Percentiles rank a stretch among this genome's conserved stretches.
Conservation (phyloP, 345 rosid genomes). For the Isatis tinctoria region DNA sequence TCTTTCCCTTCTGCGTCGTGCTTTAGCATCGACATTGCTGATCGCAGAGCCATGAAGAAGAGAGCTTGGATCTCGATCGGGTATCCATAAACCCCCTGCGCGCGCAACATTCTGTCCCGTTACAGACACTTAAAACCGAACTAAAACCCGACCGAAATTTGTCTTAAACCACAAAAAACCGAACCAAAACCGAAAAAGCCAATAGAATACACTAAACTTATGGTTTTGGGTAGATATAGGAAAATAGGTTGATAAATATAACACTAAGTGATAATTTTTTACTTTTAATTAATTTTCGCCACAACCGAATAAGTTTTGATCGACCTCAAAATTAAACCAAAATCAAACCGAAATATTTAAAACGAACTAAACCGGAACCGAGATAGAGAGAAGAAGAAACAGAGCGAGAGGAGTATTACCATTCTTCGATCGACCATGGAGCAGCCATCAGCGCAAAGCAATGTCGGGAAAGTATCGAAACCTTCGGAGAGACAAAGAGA, state of each 20-base stretch:
- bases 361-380: background rate
- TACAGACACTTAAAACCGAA: background rate
- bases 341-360: background rate
- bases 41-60: slow-evolving; percentile 57
- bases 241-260: background rate
- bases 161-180: background rate
- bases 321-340: background rate
- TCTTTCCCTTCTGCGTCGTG: slow-evolving; percentile 58
- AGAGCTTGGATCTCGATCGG: slow-evolving; percentile 69
- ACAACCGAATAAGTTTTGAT: background rate
- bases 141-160: background rate
- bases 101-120: background rate
- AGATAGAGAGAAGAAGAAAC: background rate
- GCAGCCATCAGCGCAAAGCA: slow-evolving; percentile 85
- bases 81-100: slow-evolving; percentile 56
- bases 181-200: background rate
- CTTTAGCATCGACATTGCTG: slow-evolving; percentile 50
- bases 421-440: slow-evolving; percentile 86
- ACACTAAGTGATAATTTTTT: background rate
- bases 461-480: slow-evolving; percentile 77
- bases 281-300: background rate
- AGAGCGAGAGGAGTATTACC: slow-evolving; percentile 31
- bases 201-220: background rate
- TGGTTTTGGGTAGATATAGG: background rate
- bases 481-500: slow-evolving; percentile 76